Conservation (phyloP, 768 basidiomycete genomes). For the Naematelia encephala region DNA sequence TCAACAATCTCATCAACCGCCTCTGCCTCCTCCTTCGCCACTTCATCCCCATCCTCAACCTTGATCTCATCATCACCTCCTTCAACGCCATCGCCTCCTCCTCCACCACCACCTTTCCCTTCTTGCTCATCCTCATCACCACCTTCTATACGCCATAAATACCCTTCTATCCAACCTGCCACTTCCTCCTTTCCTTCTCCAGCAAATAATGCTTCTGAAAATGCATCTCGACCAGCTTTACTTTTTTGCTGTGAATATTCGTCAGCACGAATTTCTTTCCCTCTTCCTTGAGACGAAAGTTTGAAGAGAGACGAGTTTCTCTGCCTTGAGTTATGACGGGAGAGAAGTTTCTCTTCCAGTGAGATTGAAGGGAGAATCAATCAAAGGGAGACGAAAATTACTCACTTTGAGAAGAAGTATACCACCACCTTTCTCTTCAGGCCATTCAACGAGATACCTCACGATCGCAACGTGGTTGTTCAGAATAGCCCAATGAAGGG, state of each 20-base stretch:
- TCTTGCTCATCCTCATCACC: constrained; percentile 74
- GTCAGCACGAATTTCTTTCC: too few relatives aligned
- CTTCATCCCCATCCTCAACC: constrained; percentile 79
- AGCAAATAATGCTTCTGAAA: constrained; percentile 44
- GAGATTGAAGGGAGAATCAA: too few relatives aligned
- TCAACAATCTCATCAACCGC: constrained; percentile 36
- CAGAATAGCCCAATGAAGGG: constrained; percentile 86
- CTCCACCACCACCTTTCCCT: constrained; percentile 74
- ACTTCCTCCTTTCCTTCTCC: constrained; percentile 51
- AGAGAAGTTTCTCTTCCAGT: too few relatives aligned
- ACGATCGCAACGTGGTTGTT: constrained; percentile 66
- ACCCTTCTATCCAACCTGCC: constrained; percentile 51
- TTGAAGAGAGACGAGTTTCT: constrained; percentile 50
- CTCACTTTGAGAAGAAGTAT: constrained; percentile 44
- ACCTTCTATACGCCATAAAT: constrained; percentile 70
- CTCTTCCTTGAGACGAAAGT: not conserved
- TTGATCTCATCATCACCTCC: constrained; percentile 75
- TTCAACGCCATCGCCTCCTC: constrained; percentile 68
- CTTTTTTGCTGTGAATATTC: constrained; percentile 36
- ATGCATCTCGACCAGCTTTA: constrained; percentile 42
- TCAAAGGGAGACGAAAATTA: not conserved
- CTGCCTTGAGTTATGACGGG: too few relatives aligned
- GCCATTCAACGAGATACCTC: constrained; percentile 39
- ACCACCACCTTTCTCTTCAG: constrained; percentile 48
- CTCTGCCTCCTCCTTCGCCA: constrained; percentile 58